These are phyloP conservation scores for Zoysia japonica DNA, from an alignment of 176 grass and related monocot genomes.

Conservation along the genomic window DNA sequence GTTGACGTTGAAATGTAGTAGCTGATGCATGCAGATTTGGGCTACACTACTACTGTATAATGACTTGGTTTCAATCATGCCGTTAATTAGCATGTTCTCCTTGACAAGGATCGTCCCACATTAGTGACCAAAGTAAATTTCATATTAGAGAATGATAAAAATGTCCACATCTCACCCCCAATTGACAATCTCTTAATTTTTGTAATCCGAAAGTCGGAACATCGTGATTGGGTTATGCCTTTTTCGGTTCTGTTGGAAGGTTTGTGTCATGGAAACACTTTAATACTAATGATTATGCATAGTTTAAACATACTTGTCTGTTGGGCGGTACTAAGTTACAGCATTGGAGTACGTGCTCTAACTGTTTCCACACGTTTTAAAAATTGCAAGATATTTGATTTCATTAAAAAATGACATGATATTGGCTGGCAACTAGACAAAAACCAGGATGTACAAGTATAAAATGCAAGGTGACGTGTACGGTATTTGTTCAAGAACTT, in stretches of 20 bases:
- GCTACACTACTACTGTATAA: not conserved
- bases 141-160: not conserved
- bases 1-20: not conserved
- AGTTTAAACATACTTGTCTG: not conserved
- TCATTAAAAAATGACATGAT: no score
- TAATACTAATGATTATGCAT: not conserved
- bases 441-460: not conserved
- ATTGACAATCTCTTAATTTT: constrained; percentile 24
- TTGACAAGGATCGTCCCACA: not conserved
- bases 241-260: constrained; percentile 31
- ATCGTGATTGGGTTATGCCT: constrained; percentile 18
- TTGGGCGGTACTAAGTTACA: constrained; percentile 16
- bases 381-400: not conserved
- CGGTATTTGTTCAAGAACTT: not conserved
- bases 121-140: constrained; percentile 23
- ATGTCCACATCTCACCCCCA: not conserved
- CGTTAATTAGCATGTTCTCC: not conserved
- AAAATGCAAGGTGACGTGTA: constrained; percentile 15
- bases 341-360: constrained; percentile 30
- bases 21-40: not conserved
- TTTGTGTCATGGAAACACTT: constrained; percentile 25
- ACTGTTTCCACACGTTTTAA: constrained; percentile 34
- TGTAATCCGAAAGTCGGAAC: constrained; percentile 1
- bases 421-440: constrained; percentile 9
- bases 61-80: constrained; percentile 1